Evolutionary conservation across 2,329 filamentous ascomycete species (phyloP).

Genomic region (Arthroderma uncinatum): DNA sequence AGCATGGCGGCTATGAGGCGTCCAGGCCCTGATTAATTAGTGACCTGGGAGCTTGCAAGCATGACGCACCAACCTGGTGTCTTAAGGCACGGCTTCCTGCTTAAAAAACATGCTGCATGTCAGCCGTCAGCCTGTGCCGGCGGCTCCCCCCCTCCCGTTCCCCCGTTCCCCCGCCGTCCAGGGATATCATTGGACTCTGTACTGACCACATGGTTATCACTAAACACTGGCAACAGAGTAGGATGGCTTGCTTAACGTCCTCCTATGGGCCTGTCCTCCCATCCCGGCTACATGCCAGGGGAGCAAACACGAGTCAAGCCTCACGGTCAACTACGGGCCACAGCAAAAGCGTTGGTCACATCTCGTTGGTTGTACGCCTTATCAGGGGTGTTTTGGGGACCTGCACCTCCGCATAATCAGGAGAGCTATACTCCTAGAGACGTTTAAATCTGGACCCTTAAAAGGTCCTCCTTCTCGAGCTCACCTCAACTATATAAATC

Average conservation of each 20-base stretch:
- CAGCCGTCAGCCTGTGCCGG: constrained; percentile 5
- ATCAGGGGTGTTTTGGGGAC: neutral
- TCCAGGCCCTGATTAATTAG: neutral
- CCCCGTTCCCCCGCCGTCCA: neutral
- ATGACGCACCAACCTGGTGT: neutral
- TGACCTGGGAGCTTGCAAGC: neutral
- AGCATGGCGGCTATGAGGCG: constrained; percentile 3
- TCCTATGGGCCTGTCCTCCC: constrained; percentile 3
- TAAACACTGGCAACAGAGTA: neutral
- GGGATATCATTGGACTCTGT: constrained; percentile 1
- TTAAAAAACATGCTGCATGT: constrained; percentile 5
- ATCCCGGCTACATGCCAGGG: neutral
- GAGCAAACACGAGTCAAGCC: constrained; percentile 5
- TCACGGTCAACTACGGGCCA: constrained; percentile 3
- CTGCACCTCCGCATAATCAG: constrained; percentile 3
- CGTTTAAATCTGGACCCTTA: constrained; percentile 1
- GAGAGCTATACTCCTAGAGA: neutral
- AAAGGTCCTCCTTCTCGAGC: neutral
- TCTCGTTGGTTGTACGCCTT: constrained; percentile 1
- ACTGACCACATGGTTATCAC: constrained; percentile 2
- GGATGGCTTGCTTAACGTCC: constrained; percentile 1
- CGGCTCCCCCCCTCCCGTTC: constrained; percentile 1
- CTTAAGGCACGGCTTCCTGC: constrained; percentile 2
- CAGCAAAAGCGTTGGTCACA: constrained; percentile 1
- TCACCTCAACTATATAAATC: neutral